Conservation (phyloP, 805 yeast species). For the Wickerhamomyces chaumierensis region DNA sequence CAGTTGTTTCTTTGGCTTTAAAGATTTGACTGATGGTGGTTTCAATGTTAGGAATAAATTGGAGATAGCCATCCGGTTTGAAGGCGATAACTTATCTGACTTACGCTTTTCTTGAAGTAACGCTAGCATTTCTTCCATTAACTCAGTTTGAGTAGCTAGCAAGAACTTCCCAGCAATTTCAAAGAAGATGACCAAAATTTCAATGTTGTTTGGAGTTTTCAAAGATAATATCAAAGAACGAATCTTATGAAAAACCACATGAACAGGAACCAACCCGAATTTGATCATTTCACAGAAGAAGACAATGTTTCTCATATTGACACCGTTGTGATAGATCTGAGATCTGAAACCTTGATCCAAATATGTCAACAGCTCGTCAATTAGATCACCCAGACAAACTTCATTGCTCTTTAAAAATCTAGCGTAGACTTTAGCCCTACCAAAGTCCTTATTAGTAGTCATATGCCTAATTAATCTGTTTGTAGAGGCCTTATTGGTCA, state of each 20-base stretch:
- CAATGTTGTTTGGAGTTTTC: slow-evolving; percentile 49
- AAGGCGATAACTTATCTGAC: slow-evolving; percentile 36
- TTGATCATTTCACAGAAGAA: slow-evolving; percentile 70
- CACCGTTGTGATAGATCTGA: slow-evolving; percentile 40
- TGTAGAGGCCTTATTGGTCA: slow-evolving; percentile 66
- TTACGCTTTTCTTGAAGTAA: slow-evolving; percentile 39
- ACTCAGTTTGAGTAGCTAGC: slow-evolving; percentile 41
- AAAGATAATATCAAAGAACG: slow-evolving; percentile 44
- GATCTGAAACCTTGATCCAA: slow-evolving; percentile 52
- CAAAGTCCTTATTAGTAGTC: slow-evolving; percentile 33
- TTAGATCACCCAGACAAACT: slow-evolving; percentile 35
- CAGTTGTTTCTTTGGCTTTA: slow-evolving; percentile 15
- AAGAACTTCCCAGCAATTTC: slow-evolving; percentile 66
- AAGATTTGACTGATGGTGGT: slow-evolving; percentile 37
- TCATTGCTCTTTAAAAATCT: slow-evolving; percentile 60
- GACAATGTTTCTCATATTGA: slow-evolving; percentile 45
- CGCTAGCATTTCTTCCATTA: slow-evolving; percentile 54
- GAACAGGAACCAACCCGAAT: slow-evolving; percentile 63
- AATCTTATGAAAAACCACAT: slow-evolving; percentile 62
- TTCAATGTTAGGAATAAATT: slow-evolving; percentile 42
- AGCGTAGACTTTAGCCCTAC: slow-evolving; percentile 39
- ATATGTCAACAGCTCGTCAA: slow-evolving; percentile 37
- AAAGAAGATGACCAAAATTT: slow-evolving; percentile 55
- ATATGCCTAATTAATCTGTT: slow-evolving; percentile 49
- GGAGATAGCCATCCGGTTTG: slow-evolving; percentile 48